Evolutionary conservation across 139 green algal species (phyloP).

Genomic region (Nannochloris sp.): DNA sequence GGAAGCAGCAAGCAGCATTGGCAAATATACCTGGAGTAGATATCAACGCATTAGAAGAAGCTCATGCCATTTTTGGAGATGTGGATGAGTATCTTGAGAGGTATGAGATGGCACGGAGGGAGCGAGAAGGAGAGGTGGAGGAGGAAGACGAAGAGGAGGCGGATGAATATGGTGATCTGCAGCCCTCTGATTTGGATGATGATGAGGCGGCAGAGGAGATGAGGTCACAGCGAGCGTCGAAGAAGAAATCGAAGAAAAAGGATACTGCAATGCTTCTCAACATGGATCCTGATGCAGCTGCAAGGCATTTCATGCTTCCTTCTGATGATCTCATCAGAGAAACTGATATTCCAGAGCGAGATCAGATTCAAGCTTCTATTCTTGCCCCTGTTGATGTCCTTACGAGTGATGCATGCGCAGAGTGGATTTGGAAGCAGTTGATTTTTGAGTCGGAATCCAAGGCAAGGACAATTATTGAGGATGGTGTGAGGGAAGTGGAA

Average conservation of each 20-base stretch:
- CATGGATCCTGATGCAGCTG: conserved; percentile 71
- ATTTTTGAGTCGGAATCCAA: neutral
- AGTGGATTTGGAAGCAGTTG: conserved; percentile 30
- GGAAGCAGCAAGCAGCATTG: neutral
- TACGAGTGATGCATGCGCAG: conserved; percentile 15
- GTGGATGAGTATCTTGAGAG: conserved; percentile 49
- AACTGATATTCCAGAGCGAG: conserved; percentile 72
- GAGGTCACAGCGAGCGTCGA: conserved; percentile 7
- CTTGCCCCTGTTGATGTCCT: neutral
- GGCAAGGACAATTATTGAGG: conserved; percentile 29
- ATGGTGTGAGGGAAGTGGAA: conserved; percentile 55
- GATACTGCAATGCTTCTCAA: conserved; percentile 14
- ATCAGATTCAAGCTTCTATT: conserved; percentile 52
- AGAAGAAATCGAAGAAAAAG: neutral
- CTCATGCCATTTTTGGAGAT: conserved; percentile 78
- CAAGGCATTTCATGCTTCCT: conserved; percentile 57
- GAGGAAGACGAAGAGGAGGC: conserved; percentile 26
- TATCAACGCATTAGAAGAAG: conserved; percentile 51
- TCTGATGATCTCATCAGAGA: conserved; percentile 67
- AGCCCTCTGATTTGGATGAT: conserved; percentile 17
- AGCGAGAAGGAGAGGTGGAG: neutral
- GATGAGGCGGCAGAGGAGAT: conserved; percentile 18
- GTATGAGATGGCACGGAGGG: conserved; percentile 27
- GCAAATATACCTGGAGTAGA: conserved; percentile 27
- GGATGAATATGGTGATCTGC: conserved; percentile 5